Evolutionary conservation across 768 basidiomycete species (phyloP).

Genomic region (Lactifluus rugatus): DNA sequence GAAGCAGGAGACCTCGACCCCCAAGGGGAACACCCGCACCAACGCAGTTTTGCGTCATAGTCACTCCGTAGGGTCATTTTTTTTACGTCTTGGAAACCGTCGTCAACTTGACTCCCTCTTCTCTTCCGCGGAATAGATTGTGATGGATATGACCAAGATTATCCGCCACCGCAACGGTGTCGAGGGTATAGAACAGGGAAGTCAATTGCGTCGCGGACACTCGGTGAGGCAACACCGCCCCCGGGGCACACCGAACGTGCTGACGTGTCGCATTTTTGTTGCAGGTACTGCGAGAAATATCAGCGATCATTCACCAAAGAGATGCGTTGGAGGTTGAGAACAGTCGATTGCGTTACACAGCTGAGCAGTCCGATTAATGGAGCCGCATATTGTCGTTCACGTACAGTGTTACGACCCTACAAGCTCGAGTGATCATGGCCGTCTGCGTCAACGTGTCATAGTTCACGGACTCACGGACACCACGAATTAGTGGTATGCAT

Average conservation of each 20-base stretch:
- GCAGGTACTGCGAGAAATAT: constrained; percentile 5
- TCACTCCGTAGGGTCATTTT: constrained; percentile 1
- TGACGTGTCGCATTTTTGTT: neutral
- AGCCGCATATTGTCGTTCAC: neutral
- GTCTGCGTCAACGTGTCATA: too few species aligned
- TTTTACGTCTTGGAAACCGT: neutral
- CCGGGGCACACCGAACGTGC: neutral
- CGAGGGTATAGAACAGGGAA: neutral
- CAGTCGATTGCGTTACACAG: neutral
- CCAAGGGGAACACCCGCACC: neutral
- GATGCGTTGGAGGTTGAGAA: constrained; percentile 6
- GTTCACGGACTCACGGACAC: neutral
- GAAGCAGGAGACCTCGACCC: neutral
- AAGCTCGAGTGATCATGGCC: neutral
- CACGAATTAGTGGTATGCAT: too few species aligned
- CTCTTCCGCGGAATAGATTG: too few species aligned
- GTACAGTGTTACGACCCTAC: too few species aligned
- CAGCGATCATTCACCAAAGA: neutral
- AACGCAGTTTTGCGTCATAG: neutral
- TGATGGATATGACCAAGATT: constrained; percentile 1
- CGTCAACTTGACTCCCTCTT: neutral
- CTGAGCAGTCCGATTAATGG: neutral
- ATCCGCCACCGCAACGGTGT: neutral
- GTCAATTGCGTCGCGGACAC: neutral
- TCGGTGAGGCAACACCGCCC: neutral